Percentiles rank a stretch among this genome's conserved stretches.
phyloP scores from a whole-genome alignment of 2,329 filamentous ascomycete genomes.

The Lecanicillium sp. region DNA sequence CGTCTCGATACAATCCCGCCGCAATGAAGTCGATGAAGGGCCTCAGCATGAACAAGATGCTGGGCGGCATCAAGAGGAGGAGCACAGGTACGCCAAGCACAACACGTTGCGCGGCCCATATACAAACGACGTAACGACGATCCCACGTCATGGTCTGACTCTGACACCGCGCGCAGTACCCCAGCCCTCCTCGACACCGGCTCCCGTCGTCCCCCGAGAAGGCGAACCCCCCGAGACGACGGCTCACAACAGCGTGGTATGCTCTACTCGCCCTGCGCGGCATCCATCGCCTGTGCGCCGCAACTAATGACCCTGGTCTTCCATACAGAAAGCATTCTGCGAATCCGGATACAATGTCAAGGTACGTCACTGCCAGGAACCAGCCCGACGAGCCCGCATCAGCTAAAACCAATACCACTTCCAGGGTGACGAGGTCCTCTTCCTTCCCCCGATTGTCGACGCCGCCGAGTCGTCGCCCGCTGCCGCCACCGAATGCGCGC shows the following conservation, averaged over 20 bases:
- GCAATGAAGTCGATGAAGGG: slow-evolving; percentile 44
- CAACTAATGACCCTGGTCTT: not conserved
- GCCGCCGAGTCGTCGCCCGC: slow-evolving; percentile 84
- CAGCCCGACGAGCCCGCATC: not conserved
- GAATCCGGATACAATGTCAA: slow-evolving; percentile 60
- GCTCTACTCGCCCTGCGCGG: slow-evolving; percentile 20
- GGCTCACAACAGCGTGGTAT: slow-evolving; percentile 60
- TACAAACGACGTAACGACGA: slow-evolving; percentile 6
- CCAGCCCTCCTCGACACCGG: not conserved
- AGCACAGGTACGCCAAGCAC: slow-evolving; percentile 25
- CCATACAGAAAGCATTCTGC: slow-evolving; percentile 67
- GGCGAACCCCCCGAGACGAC: slow-evolving; percentile 62
- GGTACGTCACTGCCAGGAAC: slow-evolving; percentile 35
- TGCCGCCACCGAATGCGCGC: slow-evolving; percentile 76
- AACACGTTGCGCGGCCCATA: not conserved
- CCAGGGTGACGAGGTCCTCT: slow-evolving; percentile 82
- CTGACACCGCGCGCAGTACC: not conserved
- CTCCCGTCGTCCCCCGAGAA: not conserved
- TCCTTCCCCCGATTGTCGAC: slow-evolving; percentile 90
- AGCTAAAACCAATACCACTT: not conserved
- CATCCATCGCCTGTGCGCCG: not conserved
- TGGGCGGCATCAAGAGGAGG: slow-evolving; percentile 48
- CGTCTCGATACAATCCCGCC: not conserved
- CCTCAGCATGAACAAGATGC: slow-evolving; percentile 50
- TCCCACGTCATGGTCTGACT: not conserved